These are phyloP conservation scores for Allium cepa DNA, from an alignment of 106 monocot genomes.

Conservation along the genomic window DNA sequence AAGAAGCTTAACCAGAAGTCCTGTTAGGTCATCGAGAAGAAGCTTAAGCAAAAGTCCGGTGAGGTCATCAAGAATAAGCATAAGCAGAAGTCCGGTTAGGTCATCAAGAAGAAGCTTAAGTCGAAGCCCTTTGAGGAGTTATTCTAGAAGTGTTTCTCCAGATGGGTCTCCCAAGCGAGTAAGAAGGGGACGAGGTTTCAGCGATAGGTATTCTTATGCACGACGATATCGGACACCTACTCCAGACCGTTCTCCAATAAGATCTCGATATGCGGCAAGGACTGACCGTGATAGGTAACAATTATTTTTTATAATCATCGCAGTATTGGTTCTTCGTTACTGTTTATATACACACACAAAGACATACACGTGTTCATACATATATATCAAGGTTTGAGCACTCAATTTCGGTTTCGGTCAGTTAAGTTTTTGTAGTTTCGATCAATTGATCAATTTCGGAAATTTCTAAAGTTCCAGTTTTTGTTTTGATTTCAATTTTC, in stretches of 20 bases:
- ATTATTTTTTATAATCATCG: neutral
- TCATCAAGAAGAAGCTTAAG: slow-evolving; percentile 3
- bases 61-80: slow-evolving; percentile 24
- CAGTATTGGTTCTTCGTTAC: neutral
- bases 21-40: slow-evolving; percentile 31
- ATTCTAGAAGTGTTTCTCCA: slow-evolving; percentile 78
- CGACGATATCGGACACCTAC: slow-evolving; percentile 80
- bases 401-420: too few species aligned
- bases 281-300: slow-evolving; percentile 67
- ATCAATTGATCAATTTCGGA: too few species aligned
- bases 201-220: slow-evolving; percentile 73
- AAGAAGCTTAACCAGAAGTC: slow-evolving; percentile 39
- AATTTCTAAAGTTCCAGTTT: too few species aligned
- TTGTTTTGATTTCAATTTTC: too few species aligned
- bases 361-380: neutral
- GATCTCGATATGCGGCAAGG: slow-evolving; percentile 61
- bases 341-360: too few species aligned
- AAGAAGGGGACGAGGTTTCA: slow-evolving; percentile 85
- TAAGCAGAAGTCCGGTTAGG: slow-evolving; percentile 34
- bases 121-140: slow-evolving; percentile 30
- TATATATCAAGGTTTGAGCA: too few species aligned
- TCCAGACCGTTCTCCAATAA: slow-evolving; percentile 71
- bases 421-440: too few species aligned
- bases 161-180: slow-evolving; percentile 78
- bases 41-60: slow-evolving; percentile 33